These are phyloP conservation scores for Hemileccinum rubropunctum DNA, from an alignment of 768 basidiomycete genomes.

Conservation along the genomic window DNA sequence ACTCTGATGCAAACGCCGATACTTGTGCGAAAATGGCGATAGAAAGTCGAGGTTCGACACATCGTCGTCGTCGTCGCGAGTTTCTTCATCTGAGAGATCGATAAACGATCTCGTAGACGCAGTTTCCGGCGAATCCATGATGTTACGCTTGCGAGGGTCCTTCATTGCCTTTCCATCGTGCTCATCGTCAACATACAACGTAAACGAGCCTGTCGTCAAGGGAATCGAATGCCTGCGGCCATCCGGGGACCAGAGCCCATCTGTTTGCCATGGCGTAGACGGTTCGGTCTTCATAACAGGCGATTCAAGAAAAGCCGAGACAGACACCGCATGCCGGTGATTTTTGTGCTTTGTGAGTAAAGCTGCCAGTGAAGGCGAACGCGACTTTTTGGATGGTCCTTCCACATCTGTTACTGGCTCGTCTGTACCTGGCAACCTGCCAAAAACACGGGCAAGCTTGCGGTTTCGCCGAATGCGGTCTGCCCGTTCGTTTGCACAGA, in stretches of 20 bases:
- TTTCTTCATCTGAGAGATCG: conserved; percentile 66
- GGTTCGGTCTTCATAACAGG: conserved; percentile 22
- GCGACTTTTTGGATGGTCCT: conserved; percentile 27
- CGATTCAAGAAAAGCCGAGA: conserved; percentile 23
- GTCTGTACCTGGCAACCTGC: conserved; percentile 56
- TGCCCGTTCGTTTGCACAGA: conserved; percentile 61
- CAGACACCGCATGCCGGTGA: conserved; percentile 33
- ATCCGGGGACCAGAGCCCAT: conserved; percentile 27
- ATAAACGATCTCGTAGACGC: conserved; percentile 48
- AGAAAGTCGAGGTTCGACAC: conserved; percentile 29
- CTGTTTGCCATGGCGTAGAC: conserved; percentile 34
- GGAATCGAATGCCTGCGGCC: conserved; percentile 57
- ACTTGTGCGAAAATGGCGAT: conserved; percentile 25
- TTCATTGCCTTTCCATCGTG: not conserved
- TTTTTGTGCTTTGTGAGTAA: conserved; percentile 30
- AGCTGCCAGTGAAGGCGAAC: conserved; percentile 24
- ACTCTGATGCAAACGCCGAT: conserved; percentile 29
- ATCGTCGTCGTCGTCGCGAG: conserved; percentile 31
- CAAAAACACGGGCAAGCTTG: conserved; percentile 81
- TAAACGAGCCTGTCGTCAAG: conserved; percentile 45
- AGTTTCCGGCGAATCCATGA: conserved; percentile 15
- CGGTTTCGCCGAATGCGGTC: conserved; percentile 71
- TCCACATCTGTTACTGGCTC: conserved; percentile 25
- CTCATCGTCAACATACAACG: conserved; percentile 21
- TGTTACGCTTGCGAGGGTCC: conserved; percentile 2